Evolutionary conservation across 495 filamentous ascomycete genomes (phyloP), one percentile per base, ranked within the genome.

Genomic region (Pyrenopolyporus hunteri): DNA sequence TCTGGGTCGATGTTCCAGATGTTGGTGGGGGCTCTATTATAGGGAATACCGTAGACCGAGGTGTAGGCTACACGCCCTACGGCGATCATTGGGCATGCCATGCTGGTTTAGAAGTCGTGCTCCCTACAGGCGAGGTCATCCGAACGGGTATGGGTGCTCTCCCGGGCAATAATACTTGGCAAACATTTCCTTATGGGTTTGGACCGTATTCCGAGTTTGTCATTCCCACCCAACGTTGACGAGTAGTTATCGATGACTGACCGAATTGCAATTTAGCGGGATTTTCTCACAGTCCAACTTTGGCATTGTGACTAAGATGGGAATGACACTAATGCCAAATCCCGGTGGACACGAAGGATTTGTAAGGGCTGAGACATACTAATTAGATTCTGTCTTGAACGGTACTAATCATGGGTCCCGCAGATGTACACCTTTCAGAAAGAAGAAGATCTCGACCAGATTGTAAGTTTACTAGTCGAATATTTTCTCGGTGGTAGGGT

Each of bases 91-190:
- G 66, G 67, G 55, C 69, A 4, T 61, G 61, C 51, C 80, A 82
- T 47, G 78, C 77, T 23, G 79, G 80, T 8, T 67, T 83, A 59
- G 82, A 84, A 62, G 73, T 84, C 33, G 76, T 85, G 2, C 71
- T 84, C 4, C 82, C 82, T 1, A 78, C 73, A 3, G 82, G 81
- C n/a, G 76, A 80, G 44, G 59, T 84, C 3, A 57, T 84, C 9
- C 70, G 82, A 14, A 85, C 81, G 0, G 82, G 82, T 0, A 84
- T 85, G 81, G 82, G 82, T 1, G 80, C 80, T 20, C 57, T 82
- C 1, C 77, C 77, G 4, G 66, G 67, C 1, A 76, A 74, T 37
- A 67, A 71, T 43, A 71, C 72, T 2, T 78, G 75, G 75, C 80
- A 81, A 46, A 71, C 75, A 0, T 85, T 82, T 50, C 72, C 75